Base-by-base conservation (phyloP, 2,329 filamentous ascomycete genomes). In the Zopfia rhizophila region DNA sequence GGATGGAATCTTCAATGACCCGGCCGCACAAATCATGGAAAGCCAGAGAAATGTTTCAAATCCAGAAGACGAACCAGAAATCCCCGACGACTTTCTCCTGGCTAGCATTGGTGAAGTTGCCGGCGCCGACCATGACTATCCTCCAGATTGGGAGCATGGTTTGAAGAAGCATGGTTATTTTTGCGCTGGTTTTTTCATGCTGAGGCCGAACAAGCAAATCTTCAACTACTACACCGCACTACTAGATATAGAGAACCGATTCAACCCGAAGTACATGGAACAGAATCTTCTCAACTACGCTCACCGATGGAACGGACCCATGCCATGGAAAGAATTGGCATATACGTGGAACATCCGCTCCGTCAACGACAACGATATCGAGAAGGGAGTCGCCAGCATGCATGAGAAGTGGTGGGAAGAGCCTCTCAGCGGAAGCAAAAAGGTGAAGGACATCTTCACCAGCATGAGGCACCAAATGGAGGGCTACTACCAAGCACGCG, bases 381-480 rank as follows among this genome's bases (percentile, higher is more conserved):
- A 67, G 8, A 61, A 66, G 21, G 72, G 72, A 0, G 55, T 73
- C 7, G 58, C 58, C 24, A 69, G 61, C 39, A 51, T 74, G 35
- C 72, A 75, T 31, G 70, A 69, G 49, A 75, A 75, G 55, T 75
- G 68, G 66, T 75, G 72, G 72, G 48, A 42, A 7, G 51, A 60
- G 27, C 68, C 63, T n/a, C 22, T 22, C 3, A 29, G 24, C 18
- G 17, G 17, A 17, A 44, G 32, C 24, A 12, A n/a, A 21, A 18
- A 22, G 11, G 31, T 37, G n/a, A 25, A 29, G 10, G 31, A 44
- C 24, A 27, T 36, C 14, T 29, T 25, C 3, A 21, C 18, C 14
- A 21, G 16, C 31, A 12, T 10, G 17, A 21, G 40, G 31, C 38
- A 33, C 31, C 24, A 44, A 25, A 44, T 44, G 40, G 24, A 44